These are phyloP conservation scores for Silene conica DNA, from an alignment of 148 eudicot genomes.

Conservation along the genomic window DNA sequence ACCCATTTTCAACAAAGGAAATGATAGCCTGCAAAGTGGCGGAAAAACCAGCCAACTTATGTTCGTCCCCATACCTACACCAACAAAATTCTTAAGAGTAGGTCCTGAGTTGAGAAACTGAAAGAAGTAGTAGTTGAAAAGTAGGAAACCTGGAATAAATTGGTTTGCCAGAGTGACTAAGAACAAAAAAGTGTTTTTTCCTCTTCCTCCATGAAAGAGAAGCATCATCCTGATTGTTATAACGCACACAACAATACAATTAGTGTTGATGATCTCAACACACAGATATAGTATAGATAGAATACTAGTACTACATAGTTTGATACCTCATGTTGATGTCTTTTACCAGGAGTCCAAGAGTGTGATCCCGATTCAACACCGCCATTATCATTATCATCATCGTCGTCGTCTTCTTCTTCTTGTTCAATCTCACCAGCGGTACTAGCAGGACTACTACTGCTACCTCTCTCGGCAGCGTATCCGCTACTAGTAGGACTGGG, in stretches of 20 bases:
- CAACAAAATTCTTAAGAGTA: no score
- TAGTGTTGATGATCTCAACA: no score
- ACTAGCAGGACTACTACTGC: no score
- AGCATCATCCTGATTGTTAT: conserved; percentile 74
- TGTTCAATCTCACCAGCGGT: conserved; percentile 38
- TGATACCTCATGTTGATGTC: conserved; percentile 71
- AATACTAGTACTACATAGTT: neutral
- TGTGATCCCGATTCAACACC: conserved; percentile 26
- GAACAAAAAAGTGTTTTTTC: conserved; percentile 78
- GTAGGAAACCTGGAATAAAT: conserved; percentile 76
- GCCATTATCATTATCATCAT: conserved; percentile 25
- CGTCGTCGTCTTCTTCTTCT: conserved; percentile 35
- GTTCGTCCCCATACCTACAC: conserved; percentile 87
- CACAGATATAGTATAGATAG: neutral
- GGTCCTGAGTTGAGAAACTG: no score
- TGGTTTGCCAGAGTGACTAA: conserved; percentile 95
- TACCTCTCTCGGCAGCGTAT: conserved; percentile 53
- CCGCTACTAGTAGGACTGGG: conserved; percentile 80
- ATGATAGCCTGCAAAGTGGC: conserved; percentile 97
- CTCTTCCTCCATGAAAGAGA: conserved; percentile 92
- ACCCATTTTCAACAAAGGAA: conserved; percentile 98
- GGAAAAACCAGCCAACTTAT: conserved; percentile 91
- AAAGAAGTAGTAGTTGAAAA: no score
- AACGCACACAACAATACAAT: no score
- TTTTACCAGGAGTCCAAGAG: conserved; percentile 64